These are phyloP conservation scores for Protomyces macrosporus DNA, from an alignment of 1,139 yeast genomes.

Conservation along the genomic window DNA sequence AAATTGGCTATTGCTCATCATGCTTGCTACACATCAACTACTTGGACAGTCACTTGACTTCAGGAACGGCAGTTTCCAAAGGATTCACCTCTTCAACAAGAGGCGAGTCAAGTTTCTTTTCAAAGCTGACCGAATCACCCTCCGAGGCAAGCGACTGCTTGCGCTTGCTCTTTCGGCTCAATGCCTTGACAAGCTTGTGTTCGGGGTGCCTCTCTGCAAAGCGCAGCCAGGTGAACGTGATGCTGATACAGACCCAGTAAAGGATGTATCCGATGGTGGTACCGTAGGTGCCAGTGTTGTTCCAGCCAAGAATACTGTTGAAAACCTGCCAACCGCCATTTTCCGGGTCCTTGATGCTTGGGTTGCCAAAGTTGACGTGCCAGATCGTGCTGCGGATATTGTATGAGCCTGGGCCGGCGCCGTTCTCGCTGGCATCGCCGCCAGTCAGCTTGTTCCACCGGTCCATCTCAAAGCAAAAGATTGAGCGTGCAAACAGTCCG, in stretches of 20 bases:
- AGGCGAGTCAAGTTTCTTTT: not conserved
- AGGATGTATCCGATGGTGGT: slow-evolving; percentile 70
- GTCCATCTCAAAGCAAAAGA: slow-evolving; percentile 83
- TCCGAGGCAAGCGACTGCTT: not conserved
- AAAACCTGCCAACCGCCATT: slow-evolving; percentile 87
- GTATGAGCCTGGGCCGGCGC: slow-evolving; percentile 92
- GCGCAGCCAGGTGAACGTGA: slow-evolving; percentile 2
- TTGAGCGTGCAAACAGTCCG: slow-evolving; percentile 81
- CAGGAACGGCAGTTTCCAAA: not conserved
- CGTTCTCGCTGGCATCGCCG: slow-evolving; percentile 78
- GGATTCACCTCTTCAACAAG: not conserved
- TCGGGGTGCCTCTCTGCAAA: slow-evolving; percentile 10
- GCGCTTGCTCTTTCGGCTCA: not conserved
- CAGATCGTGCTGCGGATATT: slow-evolving; percentile 73
- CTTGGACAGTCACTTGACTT: not conserved
- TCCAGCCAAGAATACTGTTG: slow-evolving; percentile 93
- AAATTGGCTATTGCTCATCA: too few species aligned
- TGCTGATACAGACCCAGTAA: slow-evolving; percentile 68
- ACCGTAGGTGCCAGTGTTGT: slow-evolving; percentile 89
- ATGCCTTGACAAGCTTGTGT: not conserved
- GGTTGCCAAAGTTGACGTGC: slow-evolving; percentile 97
- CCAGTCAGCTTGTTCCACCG: slow-evolving; percentile 65
- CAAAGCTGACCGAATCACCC: not conserved
- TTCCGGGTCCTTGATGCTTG: slow-evolving; percentile 50
- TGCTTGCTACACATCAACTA: too few species aligned